Evolutionary conservation across 139 green algal genomes (phyloP).

Genomic region (Chlorella sorokiniana): DNA sequence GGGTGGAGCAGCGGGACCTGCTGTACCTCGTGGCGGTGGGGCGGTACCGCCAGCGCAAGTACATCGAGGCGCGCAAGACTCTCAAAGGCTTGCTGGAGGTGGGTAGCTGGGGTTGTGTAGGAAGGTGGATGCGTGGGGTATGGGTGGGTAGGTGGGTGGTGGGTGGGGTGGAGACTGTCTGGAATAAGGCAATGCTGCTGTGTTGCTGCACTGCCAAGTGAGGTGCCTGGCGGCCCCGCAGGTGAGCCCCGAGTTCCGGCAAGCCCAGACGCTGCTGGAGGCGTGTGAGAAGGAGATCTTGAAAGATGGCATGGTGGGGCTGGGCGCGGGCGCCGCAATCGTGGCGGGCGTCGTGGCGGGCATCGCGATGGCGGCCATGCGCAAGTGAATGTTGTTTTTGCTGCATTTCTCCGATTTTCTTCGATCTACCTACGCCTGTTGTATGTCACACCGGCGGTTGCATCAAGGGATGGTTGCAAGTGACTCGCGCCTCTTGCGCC

Average conservation of each 20-base stretch:
- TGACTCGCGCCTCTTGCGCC: neutral
- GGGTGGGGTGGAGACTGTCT: no score
- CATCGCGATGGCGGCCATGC: constrained; percentile 10
- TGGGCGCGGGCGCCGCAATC: constrained; percentile 25
- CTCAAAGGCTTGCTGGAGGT: constrained; percentile 34
- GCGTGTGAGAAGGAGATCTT: constrained; percentile 34
- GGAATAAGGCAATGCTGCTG: neutral
- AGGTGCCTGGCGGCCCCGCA: neutral
- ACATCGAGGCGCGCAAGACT: constrained; percentile 27
- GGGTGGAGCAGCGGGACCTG: neutral
- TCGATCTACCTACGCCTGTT: no score
- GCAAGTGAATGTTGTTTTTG: neutral
- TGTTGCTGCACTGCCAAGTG: neutral
- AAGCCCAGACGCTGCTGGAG: constrained; percentile 32
- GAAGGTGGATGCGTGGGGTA: no score
- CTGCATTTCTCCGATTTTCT: no score
- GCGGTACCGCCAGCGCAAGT: constrained; percentile 7
- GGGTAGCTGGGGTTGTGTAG: neutral
- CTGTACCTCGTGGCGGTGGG: constrained; percentile 34
- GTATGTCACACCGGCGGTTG: no score
- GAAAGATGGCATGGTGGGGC: constrained; percentile 30
- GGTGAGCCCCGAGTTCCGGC: constrained; percentile 33
- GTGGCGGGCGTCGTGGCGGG: constrained; percentile 8
- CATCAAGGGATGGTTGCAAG: no score
- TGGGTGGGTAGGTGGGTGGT: no score